Conservation (phyloP, 2,329 filamentous ascomycete species). For the Botrytis fragariae region DNA sequence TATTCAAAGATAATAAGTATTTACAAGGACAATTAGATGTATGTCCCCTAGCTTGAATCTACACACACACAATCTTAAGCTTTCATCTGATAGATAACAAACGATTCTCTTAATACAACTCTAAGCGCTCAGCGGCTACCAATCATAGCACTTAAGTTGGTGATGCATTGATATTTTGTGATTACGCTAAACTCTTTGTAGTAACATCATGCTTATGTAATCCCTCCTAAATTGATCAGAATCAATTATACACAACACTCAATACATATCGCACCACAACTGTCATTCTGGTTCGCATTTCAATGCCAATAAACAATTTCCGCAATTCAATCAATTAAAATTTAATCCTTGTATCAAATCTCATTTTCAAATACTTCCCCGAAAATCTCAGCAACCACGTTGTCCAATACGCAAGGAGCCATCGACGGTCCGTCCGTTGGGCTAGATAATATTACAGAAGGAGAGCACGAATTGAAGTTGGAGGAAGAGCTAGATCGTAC, state of each 20-base stretch:
- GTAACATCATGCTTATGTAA: not conserved
- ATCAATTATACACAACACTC: constrained; percentile 5
- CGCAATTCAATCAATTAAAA: constrained; percentile 13
- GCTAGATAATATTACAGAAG: constrained; percentile 33
- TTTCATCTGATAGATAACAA: constrained; percentile 8
- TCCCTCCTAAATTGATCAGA: constrained; percentile 4
- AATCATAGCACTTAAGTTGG: not conserved
- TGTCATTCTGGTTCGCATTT: not conserved
- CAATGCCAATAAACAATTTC: constrained; percentile 18
- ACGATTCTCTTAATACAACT: not conserved
- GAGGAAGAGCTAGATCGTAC: constrained; percentile 40
- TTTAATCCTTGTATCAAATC: constrained; percentile 21
- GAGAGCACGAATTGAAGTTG: constrained; percentile 36
- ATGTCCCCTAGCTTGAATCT: not conserved
- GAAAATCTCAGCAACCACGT: constrained; percentile 43
- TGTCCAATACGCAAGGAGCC: constrained; percentile 48
- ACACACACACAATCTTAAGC: not conserved
- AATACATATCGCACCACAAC: not conserved
- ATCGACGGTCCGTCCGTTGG: constrained; percentile 47
- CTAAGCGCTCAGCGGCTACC: constrained; percentile 13
- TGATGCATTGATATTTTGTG: not conserved
- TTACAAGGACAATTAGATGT: not conserved
- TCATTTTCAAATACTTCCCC: constrained; percentile 14
- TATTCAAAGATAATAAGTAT: not conserved
- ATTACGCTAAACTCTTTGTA: not conserved